These are phyloP conservation scores for Lycium ferocissimum DNA, from an alignment of 257 asterid species.

Conservation along the genomic window DNA sequence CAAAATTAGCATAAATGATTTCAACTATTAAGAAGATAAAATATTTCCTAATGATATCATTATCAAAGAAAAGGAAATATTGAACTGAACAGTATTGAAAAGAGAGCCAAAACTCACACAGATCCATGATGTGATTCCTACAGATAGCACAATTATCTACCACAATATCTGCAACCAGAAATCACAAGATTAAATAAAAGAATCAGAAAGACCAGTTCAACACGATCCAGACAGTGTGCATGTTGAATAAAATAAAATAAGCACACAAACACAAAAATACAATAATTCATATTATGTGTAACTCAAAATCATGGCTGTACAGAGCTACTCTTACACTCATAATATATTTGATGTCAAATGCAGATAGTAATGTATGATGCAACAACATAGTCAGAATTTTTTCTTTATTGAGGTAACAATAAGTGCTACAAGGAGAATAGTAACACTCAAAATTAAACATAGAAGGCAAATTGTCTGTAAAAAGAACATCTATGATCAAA, in stretches of 20 bases:
- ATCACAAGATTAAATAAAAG: not conserved
- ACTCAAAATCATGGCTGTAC: not conserved
- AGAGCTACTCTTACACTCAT: too few species aligned
- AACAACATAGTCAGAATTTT: not conserved
- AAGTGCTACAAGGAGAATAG: not conserved
- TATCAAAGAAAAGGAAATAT: not conserved
- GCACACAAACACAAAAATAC: not conserved
- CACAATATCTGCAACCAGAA: slow-evolving; percentile 74
- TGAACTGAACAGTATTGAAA: not conserved
- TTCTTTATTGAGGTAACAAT: not conserved
- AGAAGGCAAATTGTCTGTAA: not conserved
- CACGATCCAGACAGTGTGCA: not conserved
- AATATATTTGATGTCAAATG: not conserved
- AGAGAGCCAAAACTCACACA: slow-evolving; percentile 62
- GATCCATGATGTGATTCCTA: slow-evolving; percentile 97
- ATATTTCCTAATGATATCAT: not conserved
- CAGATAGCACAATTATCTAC: slow-evolving; percentile 97
- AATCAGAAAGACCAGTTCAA: not conserved
- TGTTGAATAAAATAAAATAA: not conserved
- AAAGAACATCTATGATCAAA: not conserved
- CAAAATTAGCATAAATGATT: slow-evolving; percentile 16
- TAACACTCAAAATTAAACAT: not conserved
- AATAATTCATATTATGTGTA: not conserved
- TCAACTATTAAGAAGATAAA: not conserved
- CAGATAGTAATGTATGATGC: not conserved